These are phyloP conservation scores for Edaphochlamys debaryana DNA, from an alignment of 139 green algal species.

Conservation along the genomic window DNA sequence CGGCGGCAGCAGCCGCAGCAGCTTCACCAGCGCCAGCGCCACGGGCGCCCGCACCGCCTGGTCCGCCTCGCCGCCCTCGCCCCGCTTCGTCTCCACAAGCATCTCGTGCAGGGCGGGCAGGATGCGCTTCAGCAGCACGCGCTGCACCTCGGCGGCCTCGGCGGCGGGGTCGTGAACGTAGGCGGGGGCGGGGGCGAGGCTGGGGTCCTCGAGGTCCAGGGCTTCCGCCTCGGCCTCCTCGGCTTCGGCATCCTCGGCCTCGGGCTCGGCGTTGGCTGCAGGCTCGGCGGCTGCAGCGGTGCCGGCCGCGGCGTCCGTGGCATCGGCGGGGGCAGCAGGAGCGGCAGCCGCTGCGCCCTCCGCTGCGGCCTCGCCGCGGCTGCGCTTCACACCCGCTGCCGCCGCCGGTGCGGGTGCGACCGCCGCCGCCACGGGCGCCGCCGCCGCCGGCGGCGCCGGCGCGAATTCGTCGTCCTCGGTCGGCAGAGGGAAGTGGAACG, in stretches of 20 bases:
- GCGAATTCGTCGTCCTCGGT: slow-evolving; percentile 10
- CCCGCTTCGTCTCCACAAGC: slow-evolving; percentile 56
- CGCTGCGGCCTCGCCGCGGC: not conserved
- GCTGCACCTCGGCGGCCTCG: slow-evolving; percentile 45
- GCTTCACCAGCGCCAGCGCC: slow-evolving; percentile 84
- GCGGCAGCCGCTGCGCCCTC: slow-evolving; percentile 4
- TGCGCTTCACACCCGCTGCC: not conserved
- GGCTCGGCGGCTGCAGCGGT: too few species aligned
- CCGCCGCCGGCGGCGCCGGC: not conserved
- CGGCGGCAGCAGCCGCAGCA: slow-evolving; percentile 81
- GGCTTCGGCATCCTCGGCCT: slow-evolving; percentile 18
- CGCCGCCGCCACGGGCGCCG: not conserved
- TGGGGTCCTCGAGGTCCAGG: not conserved
- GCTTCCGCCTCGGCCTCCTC: slow-evolving; percentile 24
- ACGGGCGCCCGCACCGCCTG: slow-evolving; percentile 72
- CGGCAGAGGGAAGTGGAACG: slow-evolving; percentile 80
- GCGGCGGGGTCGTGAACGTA: not conserved
- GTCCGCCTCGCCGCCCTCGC: slow-evolving; percentile 18
- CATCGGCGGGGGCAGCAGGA: too few species aligned
- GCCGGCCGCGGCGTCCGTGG: too few species aligned
- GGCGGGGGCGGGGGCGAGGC: too few species aligned
- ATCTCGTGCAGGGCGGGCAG: slow-evolving; percentile 71
- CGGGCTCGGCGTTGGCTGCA: too few species aligned
- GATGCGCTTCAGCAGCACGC: slow-evolving; percentile 54
- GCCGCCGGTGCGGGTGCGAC: not conserved